Percentiles rank a stretch among this genome's conserved stretches.
Conservation (phyloP, 805 yeast species). For the Candida adriatica region DNA sequence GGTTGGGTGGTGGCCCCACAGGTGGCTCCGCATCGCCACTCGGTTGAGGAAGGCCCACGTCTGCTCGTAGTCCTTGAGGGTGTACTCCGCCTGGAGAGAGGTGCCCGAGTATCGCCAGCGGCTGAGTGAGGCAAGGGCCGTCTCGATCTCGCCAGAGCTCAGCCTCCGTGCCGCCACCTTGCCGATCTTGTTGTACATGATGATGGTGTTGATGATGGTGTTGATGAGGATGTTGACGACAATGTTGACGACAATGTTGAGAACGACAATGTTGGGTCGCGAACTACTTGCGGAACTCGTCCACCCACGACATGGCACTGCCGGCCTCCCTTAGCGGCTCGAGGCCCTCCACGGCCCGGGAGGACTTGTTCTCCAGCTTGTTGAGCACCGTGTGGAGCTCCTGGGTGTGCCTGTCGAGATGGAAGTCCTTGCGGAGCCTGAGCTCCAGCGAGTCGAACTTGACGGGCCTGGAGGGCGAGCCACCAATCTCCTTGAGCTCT, state of each 20-base stretch:
- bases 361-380: conserved; percentile 19
- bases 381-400: conserved; percentile 14
- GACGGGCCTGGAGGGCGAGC: conserved; percentile 13
- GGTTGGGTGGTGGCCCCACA: conserved; percentile 64
- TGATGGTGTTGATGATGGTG: neutral
- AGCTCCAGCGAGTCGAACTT: conserved; percentile 10
- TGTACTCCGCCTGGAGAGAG: conserved; percentile 29
- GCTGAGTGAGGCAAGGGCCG: conserved; percentile 14
- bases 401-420: conserved; percentile 12
- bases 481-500: conserved; percentile 13
- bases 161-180: conserved; percentile 26
- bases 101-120: conserved; percentile 21
- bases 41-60: conserved; percentile 61
- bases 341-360: conserved; percentile 7
- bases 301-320: conserved; percentile 18
- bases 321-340: conserved; percentile 6
- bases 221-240: no score
- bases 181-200: conserved; percentile 34
- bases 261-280: neutral
- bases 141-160: conserved; percentile 17
- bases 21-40: conserved; percentile 51
- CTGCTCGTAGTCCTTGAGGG: conserved; percentile 45
- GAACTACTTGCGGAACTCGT: conserved; percentile 9
- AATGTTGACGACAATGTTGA: neutral
- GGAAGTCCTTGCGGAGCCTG: conserved; percentile 12